These are phyloP conservation scores for Saccharomyces hybrid DNA, from an alignment of 1,139 yeast genomes.

Conservation along the genomic window DNA sequence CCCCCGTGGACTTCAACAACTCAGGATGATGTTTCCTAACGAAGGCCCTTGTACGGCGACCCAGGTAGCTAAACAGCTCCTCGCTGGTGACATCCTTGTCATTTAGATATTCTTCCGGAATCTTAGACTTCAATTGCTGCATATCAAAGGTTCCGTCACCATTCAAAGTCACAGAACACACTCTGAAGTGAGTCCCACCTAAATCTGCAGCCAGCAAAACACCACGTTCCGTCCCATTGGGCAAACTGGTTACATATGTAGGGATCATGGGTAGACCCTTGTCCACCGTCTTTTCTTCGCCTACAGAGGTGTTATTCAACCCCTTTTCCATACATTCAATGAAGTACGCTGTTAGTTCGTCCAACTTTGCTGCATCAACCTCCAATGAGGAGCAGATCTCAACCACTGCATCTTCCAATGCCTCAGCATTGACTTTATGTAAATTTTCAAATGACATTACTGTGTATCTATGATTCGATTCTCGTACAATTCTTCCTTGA, in stretches of 20 bases:
- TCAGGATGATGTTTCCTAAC: constrained; percentile 55
- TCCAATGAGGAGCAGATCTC: constrained; percentile 49
- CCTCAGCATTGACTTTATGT: constrained; percentile 20
- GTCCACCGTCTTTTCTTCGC: constrained; percentile 26
- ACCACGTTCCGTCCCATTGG: constrained; percentile 77
- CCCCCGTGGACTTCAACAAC: constrained; percentile 8
- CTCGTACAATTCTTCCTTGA: background rate
- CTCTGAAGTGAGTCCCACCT: constrained; percentile 86
- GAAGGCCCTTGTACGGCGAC: constrained; percentile 57
- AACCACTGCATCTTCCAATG: constrained; percentile 35
- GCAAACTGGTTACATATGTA: constrained; percentile 69
- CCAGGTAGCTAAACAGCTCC: constrained; percentile 63
- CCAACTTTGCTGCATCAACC: constrained; percentile 45
- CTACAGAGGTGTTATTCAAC: constrained; percentile 39
- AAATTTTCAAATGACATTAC: constrained; percentile 27
- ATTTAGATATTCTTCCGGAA: constrained; percentile 63
- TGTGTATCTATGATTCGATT: background rate
- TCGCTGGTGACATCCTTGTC: constrained; percentile 38
- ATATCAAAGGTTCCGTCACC: constrained; percentile 77
- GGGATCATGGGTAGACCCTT: constrained; percentile 79
- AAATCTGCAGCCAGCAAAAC: constrained; percentile 72
- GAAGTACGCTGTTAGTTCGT: constrained; percentile 55
- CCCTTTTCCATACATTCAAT: constrained; percentile 58
- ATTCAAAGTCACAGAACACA: constrained; percentile 68
- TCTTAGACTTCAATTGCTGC: constrained; percentile 63